Evolutionary conservation across 805 yeast species (phyloP), one percentile per base, ranked within the genome.

Genomic region (Cyberlindnera bimundalis): DNA sequence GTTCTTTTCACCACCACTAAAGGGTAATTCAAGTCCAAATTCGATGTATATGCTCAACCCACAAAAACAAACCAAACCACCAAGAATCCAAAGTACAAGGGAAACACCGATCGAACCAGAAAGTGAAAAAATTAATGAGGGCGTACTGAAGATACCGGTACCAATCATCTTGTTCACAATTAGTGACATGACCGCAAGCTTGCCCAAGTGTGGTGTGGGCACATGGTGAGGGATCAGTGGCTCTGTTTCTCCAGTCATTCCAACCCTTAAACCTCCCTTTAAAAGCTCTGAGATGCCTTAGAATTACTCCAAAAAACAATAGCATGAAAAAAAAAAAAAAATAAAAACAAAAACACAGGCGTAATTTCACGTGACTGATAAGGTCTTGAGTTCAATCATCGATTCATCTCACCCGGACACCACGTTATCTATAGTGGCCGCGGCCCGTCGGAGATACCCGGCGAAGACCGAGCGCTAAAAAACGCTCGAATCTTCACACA

Each of bases 131-230:
- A 82, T 79, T 20, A 81, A 70, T 4, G 85, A 74, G 1, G 87
- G 83, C 4, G 84, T 77, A 29, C 81, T 70, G 60, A 81, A 82
- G 28, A 82, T 79, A 20, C 89, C 90, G 3, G 88, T 80, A 30
- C 90, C 90, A 38, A 82, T 73, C 76, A 81, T 81, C 51, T 82
- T 71, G 60, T 82, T 82, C 46, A 81, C 64, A 56, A 79, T 76
- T 39, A 82, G 52, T 0, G 60, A 49, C 56, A 56, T 55, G n/a
- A 51, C 52, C 1, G 58, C 47, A 6, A 37, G 26, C 9, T 50
- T 31, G 5, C 48, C 51, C 4, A 55, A 45, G 29, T 51, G 58
- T 13, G 51, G 57, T 2, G 14, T 28, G 16, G 24, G 43, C 2
- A 24, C 39, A 6, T 29, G 39, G 9, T 28, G 42, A 15, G 54